These are phyloP conservation scores for Penicillium griseofulvum DNA, from an alignment of 2,329 filamentous ascomycete species.

Conservation along the genomic window DNA sequence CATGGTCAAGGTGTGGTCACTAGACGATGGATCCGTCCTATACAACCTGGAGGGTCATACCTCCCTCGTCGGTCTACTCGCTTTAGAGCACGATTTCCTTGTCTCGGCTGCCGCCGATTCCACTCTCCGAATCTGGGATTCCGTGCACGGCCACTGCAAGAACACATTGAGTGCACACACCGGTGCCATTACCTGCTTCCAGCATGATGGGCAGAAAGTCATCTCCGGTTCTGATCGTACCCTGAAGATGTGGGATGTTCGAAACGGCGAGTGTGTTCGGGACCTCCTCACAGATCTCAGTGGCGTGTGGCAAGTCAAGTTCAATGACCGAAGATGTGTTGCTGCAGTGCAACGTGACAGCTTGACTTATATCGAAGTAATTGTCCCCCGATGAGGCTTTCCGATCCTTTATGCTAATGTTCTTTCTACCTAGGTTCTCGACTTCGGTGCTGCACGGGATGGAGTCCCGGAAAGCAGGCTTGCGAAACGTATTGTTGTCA, in stretches of 20 bases:
- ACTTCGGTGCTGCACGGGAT: constrained; percentile 92
- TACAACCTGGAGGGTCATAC: constrained; percentile 91
- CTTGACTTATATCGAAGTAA: constrained; percentile 92
- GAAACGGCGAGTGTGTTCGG: constrained; percentile 85
- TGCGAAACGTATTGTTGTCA: constrained; percentile 67
- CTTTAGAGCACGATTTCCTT: constrained; percentile 82
- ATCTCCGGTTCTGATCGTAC: constrained; percentile 95
- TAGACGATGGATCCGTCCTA: constrained; percentile 78
- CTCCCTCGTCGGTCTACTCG: constrained; percentile 85
- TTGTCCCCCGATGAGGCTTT: constrained; percentile 29
- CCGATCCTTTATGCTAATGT: constrained; percentile 11
- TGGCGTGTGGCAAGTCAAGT: constrained; percentile 99
- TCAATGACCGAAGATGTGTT: constrained; percentile 91
- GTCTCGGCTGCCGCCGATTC: constrained; percentile 95
- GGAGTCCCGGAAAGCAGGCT: constrained; percentile 74
- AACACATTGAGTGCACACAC: constrained; percentile 90
- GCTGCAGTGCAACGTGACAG: constrained; percentile 91
- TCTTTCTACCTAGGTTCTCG: constrained; percentile 68
- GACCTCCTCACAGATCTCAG: constrained; percentile 90
- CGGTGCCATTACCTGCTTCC: constrained; percentile 96
- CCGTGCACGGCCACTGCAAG: constrained; percentile 85
- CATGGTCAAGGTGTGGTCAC: constrained; percentile 94
- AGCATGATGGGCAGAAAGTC: constrained; percentile 94
- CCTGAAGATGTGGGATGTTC: constrained; percentile 97
- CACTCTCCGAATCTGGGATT: constrained; percentile 94